A percentile compares a stretch with the other conserved stretches of the same genome.
These are phyloP conservation scores for Suillus alpinus DNA, from an alignment of 768 basidiomycete species.

Conservation along the genomic window DNA sequence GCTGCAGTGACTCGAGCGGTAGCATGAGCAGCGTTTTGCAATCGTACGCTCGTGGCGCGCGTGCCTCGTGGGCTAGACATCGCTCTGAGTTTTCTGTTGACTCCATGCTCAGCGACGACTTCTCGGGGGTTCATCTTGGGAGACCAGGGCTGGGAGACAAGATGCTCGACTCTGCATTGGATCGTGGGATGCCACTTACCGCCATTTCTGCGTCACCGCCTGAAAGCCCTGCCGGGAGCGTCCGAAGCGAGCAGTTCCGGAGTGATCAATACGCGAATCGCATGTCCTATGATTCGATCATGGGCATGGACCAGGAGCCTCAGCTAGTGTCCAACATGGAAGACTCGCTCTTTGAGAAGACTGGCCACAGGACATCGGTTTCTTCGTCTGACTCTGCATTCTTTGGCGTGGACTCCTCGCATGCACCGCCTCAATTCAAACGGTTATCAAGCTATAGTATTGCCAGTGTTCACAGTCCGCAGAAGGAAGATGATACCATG, in stretches of 20 bases:
- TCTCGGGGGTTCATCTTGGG: constrained; percentile 52
- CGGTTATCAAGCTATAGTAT: constrained; percentile 66
- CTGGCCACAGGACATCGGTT: constrained; percentile 46
- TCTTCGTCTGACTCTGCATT: constrained; percentile 61
- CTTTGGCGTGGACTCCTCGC: constrained; percentile 39
- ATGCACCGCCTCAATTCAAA: constrained; percentile 50
- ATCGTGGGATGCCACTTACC: constrained; percentile 51
- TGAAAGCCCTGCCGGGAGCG: constrained; percentile 33
- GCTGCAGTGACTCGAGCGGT: constrained; percentile 55
- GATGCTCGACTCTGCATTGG: constrained; percentile 70
- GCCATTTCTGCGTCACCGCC: constrained; percentile 68
- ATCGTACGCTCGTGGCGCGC: constrained; percentile 54
- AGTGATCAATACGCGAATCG: constrained; percentile 28
- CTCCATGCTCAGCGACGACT: constrained; percentile 65
- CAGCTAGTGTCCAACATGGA: constrained; percentile 29
- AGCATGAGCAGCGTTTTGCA: constrained; percentile 58
- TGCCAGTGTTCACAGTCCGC: constrained; percentile 44
- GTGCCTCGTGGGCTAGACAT: constrained; percentile 60
- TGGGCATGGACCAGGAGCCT: constrained; percentile 47
- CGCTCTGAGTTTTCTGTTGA: constrained; percentile 58
- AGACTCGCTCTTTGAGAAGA: constrained; percentile 66
- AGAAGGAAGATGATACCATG: constrained; percentile 78
- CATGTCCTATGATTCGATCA: constrained; percentile 62
- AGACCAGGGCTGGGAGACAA: constrained; percentile 82
- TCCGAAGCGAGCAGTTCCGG: constrained; percentile 11